phyloP scores from a whole-genome alignment of 495 filamentous ascomycete species.

The Immersiella caudata region DNA sequence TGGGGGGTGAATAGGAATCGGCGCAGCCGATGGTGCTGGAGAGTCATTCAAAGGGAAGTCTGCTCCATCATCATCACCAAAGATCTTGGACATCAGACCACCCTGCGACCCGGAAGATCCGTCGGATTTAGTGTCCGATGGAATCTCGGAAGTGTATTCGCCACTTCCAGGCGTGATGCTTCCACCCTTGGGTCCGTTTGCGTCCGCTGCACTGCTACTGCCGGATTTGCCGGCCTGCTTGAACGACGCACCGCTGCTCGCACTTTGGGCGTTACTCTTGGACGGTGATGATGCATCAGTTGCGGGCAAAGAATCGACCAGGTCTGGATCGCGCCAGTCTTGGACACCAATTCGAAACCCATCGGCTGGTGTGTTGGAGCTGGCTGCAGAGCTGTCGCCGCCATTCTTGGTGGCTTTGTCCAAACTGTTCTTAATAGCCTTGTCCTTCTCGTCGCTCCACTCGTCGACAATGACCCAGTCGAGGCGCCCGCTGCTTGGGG shows the following conservation, averaged over 20 bases:
- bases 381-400: slow-evolving; percentile 24
- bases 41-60: slow-evolving; percentile 31
- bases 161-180: slow-evolving; percentile 79
- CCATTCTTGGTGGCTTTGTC: slow-evolving; percentile 39
- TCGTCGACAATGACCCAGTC: slow-evolving; percentile 75
- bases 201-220: slow-evolving; percentile 27
- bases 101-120: slow-evolving; percentile 29
- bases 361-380: slow-evolving; percentile 51
- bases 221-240: slow-evolving; percentile 33
- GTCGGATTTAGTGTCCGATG: slow-evolving; percentile 34
- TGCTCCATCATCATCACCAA: slow-evolving; percentile 48
- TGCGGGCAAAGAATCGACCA: slow-evolving; percentile 51
- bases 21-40: slow-evolving; percentile 2
- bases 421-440: slow-evolving; percentile 39
- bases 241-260: slow-evolving; percentile 17
- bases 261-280: slow-evolving; percentile 10
- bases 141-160: slow-evolving; percentile 57
- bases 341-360: slow-evolving; percentile 90
- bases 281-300: slow-evolving; percentile 23
- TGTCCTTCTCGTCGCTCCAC: slow-evolving; percentile 60
- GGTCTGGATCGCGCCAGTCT: slow-evolving; percentile 87
- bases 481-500: slow-evolving; percentile 80
- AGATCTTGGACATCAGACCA: slow-evolving; percentile 48
- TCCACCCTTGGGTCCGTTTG: slow-evolving; percentile 58
- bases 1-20: slow-evolving; percentile 19